Conservation (phyloP, 176 grass and related monocot genomes). For the Musa troglodytarum region DNA sequence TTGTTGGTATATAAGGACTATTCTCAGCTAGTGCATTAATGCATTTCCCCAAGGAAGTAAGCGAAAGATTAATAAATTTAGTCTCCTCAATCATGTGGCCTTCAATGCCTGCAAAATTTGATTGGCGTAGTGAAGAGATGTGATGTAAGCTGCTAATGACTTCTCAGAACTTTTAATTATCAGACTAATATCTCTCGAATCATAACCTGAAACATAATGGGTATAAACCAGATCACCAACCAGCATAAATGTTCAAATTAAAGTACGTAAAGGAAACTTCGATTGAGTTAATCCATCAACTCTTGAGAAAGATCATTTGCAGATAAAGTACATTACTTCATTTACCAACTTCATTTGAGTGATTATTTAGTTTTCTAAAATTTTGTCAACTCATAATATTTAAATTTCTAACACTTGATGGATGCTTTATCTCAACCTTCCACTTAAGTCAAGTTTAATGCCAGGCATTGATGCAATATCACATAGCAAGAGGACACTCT, state of each 20-base stretch:
- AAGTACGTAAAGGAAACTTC: too few species aligned
- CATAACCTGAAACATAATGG: too few species aligned
- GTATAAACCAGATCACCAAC: too few species aligned
- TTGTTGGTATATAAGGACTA: conserved; percentile 79
- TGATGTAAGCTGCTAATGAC: background rate
- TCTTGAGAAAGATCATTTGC: too few species aligned
- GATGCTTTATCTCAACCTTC: background rate
- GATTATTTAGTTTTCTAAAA: background rate
- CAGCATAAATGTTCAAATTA: too few species aligned
- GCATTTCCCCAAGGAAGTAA: conserved; percentile 87
- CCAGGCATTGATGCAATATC: too few species aligned
- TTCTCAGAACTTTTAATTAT: background rate
- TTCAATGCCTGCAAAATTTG: conserved; percentile 62
- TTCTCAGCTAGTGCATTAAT: conserved; percentile 96
- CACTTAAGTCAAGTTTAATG: background rate
- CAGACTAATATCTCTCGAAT: background rate
- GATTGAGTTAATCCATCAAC: too few species aligned
- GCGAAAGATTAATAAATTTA: conserved; percentile 96
- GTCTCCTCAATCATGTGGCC: conserved; percentile 97
- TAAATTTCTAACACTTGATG: background rate
- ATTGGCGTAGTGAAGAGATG: background rate
- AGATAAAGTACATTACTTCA: background rate
- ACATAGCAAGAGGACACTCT: too few species aligned
- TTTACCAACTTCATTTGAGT: background rate
- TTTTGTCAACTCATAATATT: background rate